Base-by-base conservation (phyloP, 345 rosid species). In the Ceriops decandra region DNA sequence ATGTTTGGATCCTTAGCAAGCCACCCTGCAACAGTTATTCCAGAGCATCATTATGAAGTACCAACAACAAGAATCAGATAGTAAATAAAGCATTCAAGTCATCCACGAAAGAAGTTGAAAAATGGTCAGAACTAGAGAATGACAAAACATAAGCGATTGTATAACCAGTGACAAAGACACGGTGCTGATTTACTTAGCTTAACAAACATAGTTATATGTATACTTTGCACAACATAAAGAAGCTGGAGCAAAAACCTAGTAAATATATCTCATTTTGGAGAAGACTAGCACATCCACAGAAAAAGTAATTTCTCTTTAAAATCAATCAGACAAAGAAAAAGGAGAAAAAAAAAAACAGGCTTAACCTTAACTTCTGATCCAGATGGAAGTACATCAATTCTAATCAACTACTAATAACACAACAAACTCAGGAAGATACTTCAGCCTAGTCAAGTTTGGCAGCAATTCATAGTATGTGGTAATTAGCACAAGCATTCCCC, bases 1-100 rank as follows among this genome's bases (percentile, higher is more conserved):
- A 85, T 70, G 70, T 63, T 82, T 59, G 99, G 93, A 87, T 95
- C 96, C 67, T 81, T 91, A 10, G 97, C 97, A 86, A 90, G 84
- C 93, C 90, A 90, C 33, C 99, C 99, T 95, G 85, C 80, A 81
- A 68, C 24, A 74, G 67, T 58, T 20, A 35, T 73, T 71, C 60
- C 36, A 69, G 36, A 56, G 33, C 57, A 74, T 66, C 59, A 66
- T 54, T 35, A 58, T 52, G 32, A 67, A 65, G 17, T 68, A 60
- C 42, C 32, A 27, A 56, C 27, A 27, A 32, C 27, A 31, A 7
- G 21, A 65, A 21, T 5, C 7, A 24, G 19, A 7, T 22, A 53
- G 32, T 21, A 70, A 6, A 56, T 31, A 30, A 36, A 10, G 21
- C 4, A 22, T 47, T 11, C 61, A 9, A 27, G 38, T 27, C 46